Conservation (phyloP, 2,329 filamentous ascomycete genomes). For the Cladophialophora yegresii region DNA sequence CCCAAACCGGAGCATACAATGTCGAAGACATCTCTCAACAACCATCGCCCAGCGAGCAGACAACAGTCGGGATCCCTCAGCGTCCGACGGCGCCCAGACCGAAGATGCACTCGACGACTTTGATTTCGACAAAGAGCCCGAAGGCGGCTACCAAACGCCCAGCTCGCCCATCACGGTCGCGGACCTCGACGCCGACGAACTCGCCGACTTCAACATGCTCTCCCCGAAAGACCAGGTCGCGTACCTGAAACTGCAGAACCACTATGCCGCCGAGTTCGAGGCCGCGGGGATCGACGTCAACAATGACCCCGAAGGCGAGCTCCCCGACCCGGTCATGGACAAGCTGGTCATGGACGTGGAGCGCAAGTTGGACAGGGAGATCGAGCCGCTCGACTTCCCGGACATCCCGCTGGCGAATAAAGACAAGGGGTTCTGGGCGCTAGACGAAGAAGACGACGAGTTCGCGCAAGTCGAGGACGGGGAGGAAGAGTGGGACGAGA, state of each 20-base stretch:
- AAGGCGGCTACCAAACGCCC: constrained; percentile 27
- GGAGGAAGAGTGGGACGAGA: constrained; percentile 64
- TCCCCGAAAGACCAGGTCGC: constrained; percentile 25
- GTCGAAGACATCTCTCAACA: constrained; percentile 29
- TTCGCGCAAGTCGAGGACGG: constrained; percentile 52
- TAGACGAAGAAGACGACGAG: constrained; percentile 49
- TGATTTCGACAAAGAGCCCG: constrained; percentile 17
- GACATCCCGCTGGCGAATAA: constrained; percentile 16
- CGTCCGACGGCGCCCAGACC: background rate
- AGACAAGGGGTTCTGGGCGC: constrained; percentile 47
- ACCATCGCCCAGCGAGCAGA: constrained; percentile 24
- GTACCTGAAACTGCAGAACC: constrained; percentile 33
- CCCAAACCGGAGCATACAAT: constrained; percentile 16
- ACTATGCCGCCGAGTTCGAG: constrained; percentile 33
- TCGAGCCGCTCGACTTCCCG: constrained; percentile 27
- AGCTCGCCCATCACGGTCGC: constrained; percentile 23
- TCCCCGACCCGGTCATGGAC: constrained; percentile 16
- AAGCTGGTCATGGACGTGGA: constrained; percentile 41
- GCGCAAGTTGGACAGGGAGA: constrained; percentile 40
- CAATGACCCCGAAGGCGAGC: constrained; percentile 3
- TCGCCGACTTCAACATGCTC: constrained; percentile 35
- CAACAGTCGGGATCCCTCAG: background rate
- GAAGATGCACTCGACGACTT: constrained; percentile 11
- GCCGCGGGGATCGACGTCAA: constrained; percentile 18
- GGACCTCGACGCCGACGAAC: constrained; percentile 33